These are phyloP conservation scores for Monascus purpureus DNA, from an alignment of 495 filamentous ascomycete species.

Conservation along the genomic window DNA sequence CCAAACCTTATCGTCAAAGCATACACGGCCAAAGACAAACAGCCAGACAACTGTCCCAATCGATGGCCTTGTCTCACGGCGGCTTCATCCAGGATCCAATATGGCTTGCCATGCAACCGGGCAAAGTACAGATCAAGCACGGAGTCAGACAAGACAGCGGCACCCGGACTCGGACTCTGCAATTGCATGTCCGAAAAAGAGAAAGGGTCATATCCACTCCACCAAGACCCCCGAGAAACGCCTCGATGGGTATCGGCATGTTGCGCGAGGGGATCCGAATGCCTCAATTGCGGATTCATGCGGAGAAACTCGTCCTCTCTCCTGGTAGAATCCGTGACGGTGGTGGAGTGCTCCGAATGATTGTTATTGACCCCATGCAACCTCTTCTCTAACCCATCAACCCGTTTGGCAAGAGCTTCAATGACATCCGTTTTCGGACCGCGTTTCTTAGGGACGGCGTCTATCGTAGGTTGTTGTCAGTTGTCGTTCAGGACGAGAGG, in stretches of 20 bases:
- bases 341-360: conserved; percentile 6
- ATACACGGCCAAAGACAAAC: conserved; percentile 56
- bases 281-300: too few relatives aligned
- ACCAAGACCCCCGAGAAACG: too few relatives aligned
- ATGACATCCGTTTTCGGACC: conserved; percentile 82
- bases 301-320: too few relatives aligned
- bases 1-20: conserved; percentile 56
- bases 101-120: conserved; percentile 65
- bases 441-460: conserved; percentile 77
- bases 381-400: conserved; percentile 69
- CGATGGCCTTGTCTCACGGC: conserved; percentile 52
- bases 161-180: conserved; percentile 16
- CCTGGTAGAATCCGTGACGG: conserved; percentile 1
- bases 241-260: too few relatives aligned
- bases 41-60: conserved; percentile 47
- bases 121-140: conserved; percentile 65
- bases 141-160: conserved; percentile 35
- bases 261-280: too few relatives aligned
- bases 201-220: conserved; percentile 12
- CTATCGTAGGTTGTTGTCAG: too few relatives aligned
- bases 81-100: conserved; percentile 61
- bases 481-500: neutral
- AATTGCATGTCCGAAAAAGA: conserved; percentile 6
- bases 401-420: conserved; percentile 68
- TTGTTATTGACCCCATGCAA: conserved; percentile 52